phyloP scores from a whole-genome alignment of 164 flowering plant species.

The Tetracentron sinense region DNA sequence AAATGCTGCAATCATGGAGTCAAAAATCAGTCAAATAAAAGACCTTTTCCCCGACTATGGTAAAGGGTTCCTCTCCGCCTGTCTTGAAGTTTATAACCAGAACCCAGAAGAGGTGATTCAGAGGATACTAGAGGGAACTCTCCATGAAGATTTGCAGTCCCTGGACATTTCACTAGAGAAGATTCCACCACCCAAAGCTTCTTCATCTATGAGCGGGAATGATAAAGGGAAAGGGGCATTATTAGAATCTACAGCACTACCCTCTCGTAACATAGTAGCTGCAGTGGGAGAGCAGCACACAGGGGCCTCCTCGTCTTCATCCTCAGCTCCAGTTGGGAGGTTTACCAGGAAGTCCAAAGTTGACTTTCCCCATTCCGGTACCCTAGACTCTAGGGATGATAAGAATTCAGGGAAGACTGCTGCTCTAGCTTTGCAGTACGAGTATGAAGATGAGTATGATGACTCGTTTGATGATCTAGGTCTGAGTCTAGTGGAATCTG shows the following conservation, averaged over 20 bases:
- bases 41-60: conserved; percentile 95
- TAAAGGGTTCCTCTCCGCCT: conserved; percentile 73
- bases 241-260: conserved; percentile 31
- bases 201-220: conserved; percentile 32
- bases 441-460: conserved; percentile 98
- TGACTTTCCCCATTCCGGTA: conserved; percentile 27
- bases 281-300: conserved; percentile 7
- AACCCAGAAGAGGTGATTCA: conserved; percentile 92
- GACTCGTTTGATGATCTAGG: conserved; percentile 97
- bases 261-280: conserved; percentile 13
- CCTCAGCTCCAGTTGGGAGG: conserved; percentile 68
- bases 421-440: conserved; percentile 57
- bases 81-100: conserved; percentile 88
- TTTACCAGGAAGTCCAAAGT: conserved; percentile 59
- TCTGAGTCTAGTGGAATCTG: conserved; percentile 64
- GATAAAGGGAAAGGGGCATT: conserved; percentile 87
- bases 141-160: conserved; percentile 70
- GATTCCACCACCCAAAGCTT: conserved; percentile 41
- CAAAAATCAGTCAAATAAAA: conserved; percentile 91
- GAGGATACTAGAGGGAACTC: conserved; percentile 85
- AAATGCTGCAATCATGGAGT: conserved; percentile 66
- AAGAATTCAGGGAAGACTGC: conserved; percentile 40
- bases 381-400: conserved; percentile 43
- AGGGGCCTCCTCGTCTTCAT: conserved; percentile 32
- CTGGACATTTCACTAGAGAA: conserved; percentile 61